phyloP scores from a whole-genome alignment of 129 eudicot species.

The Arctium minus region DNA sequence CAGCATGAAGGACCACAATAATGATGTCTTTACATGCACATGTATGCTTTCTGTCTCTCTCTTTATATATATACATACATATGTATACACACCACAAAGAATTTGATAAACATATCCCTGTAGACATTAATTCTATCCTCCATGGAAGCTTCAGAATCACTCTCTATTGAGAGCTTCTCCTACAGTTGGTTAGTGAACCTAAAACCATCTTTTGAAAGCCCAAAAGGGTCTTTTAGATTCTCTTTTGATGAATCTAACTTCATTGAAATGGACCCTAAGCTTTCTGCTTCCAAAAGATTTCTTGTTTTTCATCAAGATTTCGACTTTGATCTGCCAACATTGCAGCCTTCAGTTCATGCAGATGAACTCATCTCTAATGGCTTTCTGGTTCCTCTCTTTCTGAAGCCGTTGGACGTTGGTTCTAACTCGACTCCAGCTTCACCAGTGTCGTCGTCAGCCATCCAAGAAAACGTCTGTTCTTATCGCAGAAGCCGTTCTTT shows the following conservation, averaged over 20 bases:
- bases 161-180: conserved; percentile 87
- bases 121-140: conserved; percentile 12
- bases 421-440: conserved; percentile 23
- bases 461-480: conserved; percentile 22
- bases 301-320: conserved; percentile 51
- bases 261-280: conserved; percentile 88
- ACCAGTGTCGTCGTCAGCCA: conserved; percentile 10
- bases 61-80: conserved; percentile 21
- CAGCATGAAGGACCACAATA: conserved; percentile 28
- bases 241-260: conserved; percentile 64
- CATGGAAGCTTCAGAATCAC: conserved; percentile 64
- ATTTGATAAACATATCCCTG: conserved; percentile 16
- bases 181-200: conserved; percentile 77
- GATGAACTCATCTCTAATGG: conserved; percentile 76
- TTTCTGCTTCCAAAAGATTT: conserved; percentile 78
- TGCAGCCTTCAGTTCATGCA: conserved; percentile 66
- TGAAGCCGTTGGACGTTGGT: conserved; percentile 19
- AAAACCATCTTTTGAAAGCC: conserved; percentile 58
- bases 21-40: conserved; percentile 38
- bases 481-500: conserved; percentile 33
- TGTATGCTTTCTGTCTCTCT: conserved; percentile 24
- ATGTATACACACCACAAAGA: conserved; percentile 19
- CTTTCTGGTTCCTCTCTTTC: conserved; percentile 44
- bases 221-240: conserved; percentile 51
- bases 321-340: conserved; percentile 53